Conservation (phyloP, 768 basidiomycete genomes). For the Suillus bovinus region DNA sequence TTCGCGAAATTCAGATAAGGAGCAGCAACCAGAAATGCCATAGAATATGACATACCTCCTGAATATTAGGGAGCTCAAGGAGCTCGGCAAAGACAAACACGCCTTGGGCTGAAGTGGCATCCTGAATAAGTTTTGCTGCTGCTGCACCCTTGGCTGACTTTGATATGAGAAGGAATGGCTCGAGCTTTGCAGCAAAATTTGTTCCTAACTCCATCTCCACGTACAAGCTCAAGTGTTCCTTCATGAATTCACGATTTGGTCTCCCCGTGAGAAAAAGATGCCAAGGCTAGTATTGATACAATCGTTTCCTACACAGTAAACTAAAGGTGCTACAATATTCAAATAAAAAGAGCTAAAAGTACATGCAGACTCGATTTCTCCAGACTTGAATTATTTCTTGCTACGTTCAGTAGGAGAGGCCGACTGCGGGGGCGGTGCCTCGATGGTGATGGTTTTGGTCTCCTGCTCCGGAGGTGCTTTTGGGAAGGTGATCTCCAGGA, state of each 20-base stretch:
- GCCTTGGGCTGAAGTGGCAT: slow-evolving; percentile 86
- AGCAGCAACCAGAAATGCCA: neutral
- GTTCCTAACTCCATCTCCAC: slow-evolving; percentile 59
- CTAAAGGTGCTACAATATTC: too few species aligned
- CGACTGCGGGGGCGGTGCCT: neutral
- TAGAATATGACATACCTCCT: slow-evolving; percentile 58
- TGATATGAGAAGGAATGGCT: slow-evolving; percentile 90
- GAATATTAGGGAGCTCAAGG: slow-evolving; percentile 77
- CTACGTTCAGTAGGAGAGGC: too few species aligned
- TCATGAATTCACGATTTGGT: neutral
- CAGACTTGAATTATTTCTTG: neutral
- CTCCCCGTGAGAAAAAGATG: neutral
- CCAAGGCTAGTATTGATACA: too few species aligned
- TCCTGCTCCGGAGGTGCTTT: neutral
- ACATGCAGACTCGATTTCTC: neutral
- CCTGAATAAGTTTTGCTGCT: slow-evolving; percentile 84
- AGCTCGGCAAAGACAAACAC: slow-evolving; percentile 93
- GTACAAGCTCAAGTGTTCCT: neutral
- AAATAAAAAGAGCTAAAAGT: neutral
- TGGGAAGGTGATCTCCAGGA: neutral
- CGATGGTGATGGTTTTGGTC: neutral
- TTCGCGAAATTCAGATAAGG: slow-evolving; percentile 6
- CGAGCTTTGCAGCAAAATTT: slow-evolving; percentile 68
- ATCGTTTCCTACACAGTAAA: too few species aligned
- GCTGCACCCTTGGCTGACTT: slow-evolving; percentile 92